Base-by-base conservation (phyloP, 140 eudicot genomes). In the Bidens hawaiensis region DNA sequence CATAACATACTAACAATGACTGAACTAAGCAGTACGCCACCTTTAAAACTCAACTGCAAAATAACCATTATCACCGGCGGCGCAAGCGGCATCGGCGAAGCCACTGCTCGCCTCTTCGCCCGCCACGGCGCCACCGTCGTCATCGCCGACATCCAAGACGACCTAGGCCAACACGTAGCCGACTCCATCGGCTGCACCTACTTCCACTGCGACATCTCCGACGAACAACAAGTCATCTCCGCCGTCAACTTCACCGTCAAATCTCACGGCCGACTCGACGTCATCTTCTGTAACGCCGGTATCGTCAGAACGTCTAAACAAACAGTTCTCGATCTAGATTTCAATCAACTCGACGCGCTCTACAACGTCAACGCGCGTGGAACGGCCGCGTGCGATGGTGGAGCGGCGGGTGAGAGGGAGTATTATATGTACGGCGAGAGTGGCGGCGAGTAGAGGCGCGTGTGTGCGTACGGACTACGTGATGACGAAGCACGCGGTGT, bases 241-340 rank as follows among this genome's bases (percentile, higher is more conserved):
- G 36, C 49, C 64, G 69, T 84, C 28, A 60, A 71, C 0, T 71
- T 62, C 62, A 77, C 87, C 14, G 52, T 77, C 30, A 4, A 14
- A 10, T 73, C 31, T 0, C 50, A 65, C 46, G 79, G 83, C 4
- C 64, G 49, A 25, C 74, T 83, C 0, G 89, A 79, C 70, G 46
- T 83, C 56, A 79, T 79, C 85, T 83, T 76, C 65, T 69, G 90
- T 60, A 83, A 83, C 69, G 83, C 86, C 2, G 90, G 81, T 3
- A 65, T 70, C 1, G 19, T 80, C 1, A 76, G 75, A 45, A 24
- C 6, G 13, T 54, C 81, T 10, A 23, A 49, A 0, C 89, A 83
- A 8, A 73, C 62, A 0, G 53, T 83, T 4, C 67, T 83, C 2
- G 81, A 79, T 21, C 81, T 83, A 4, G 77, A 83, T 23, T 55